These are phyloP conservation scores for Xylaria flabelliformis DNA, from an alignment of 495 filamentous ascomycete genomes.

Conservation along the genomic window DNA sequence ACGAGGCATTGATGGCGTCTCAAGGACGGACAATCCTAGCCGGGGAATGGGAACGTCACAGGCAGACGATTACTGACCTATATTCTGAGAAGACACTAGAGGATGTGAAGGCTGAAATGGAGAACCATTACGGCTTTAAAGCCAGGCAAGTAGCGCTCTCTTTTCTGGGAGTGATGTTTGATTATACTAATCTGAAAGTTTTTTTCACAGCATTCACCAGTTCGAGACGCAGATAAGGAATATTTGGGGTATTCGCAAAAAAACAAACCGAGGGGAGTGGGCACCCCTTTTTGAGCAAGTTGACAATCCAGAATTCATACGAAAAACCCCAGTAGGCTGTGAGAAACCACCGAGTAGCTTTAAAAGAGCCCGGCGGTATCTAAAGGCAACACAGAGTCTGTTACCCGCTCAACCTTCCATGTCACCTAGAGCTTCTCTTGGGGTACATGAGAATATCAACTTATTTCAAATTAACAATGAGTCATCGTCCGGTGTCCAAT, in stretches of 20 bases:
- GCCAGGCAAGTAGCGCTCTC: not conserved
- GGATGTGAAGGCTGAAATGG: slow-evolving; percentile 1
- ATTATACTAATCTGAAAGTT: not conserved
- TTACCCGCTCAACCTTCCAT: not conserved
- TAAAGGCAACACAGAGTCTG: not conserved
- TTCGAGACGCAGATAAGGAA: not conserved
- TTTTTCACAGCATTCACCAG: not conserved
- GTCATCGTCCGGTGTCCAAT: not conserved
- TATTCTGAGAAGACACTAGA: not conserved
- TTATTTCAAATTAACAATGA: not conserved
- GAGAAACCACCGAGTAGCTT: not conserved
- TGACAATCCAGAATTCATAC: not conserved
- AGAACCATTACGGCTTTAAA: not conserved
- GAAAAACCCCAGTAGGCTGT: not conserved
- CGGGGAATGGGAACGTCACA: not conserved
- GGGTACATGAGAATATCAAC: too few relatives aligned
- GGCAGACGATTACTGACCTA: not conserved
- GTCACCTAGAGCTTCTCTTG: not conserved
- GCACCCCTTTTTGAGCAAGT: not conserved
- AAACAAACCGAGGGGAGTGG: not conserved
- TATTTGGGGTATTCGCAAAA: not conserved
- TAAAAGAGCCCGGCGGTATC: not conserved
- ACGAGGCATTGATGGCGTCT: not conserved
- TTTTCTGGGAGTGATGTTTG: not conserved
- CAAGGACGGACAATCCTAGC: not conserved